Evolutionary conservation across 345 rosid species (phyloP).

Genomic region (Rhizophora apiculata): DNA sequence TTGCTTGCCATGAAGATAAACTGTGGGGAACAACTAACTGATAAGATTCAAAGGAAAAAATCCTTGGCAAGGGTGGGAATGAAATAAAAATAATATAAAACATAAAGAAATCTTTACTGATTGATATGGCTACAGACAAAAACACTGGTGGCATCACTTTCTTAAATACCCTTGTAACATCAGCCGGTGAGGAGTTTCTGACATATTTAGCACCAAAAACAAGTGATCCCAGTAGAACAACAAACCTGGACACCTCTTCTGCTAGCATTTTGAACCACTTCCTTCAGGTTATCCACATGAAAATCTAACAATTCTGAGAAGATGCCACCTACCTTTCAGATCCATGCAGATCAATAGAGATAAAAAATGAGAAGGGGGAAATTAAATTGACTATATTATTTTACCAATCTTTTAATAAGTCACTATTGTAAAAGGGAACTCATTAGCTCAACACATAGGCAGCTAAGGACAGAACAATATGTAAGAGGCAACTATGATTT

Average conservation of each 20-base stretch:
- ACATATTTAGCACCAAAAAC: constrained; percentile 5
- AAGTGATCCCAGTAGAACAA: constrained; percentile 11
- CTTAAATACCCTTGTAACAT: constrained; percentile 3
- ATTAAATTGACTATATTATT: neutral
- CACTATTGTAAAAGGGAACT: no score
- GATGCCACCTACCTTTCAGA: constrained; percentile 60
- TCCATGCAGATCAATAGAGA: neutral
- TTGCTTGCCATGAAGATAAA: constrained; percentile 50
- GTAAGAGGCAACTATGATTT: neutral
- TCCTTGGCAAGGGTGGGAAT: neutral
- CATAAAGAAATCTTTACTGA: constrained; percentile 18
- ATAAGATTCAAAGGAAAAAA: constrained; percentile 12
- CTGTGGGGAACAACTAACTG: constrained; percentile 32
- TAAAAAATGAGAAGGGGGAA: neutral
- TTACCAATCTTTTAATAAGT: no score
- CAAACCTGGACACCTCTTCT: constrained; percentile 48
- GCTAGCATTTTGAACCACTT: constrained; percentile 30
- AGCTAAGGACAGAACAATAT: neutral
- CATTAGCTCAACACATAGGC: no score
- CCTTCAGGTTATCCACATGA: constrained; percentile 47
- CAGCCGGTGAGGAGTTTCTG: constrained; percentile 1
- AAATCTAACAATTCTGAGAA: constrained; percentile 46
- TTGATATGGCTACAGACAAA: neutral
- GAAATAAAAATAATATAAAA: neutral
- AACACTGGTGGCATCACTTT: constrained; percentile 7